These are phyloP conservation scores for Septoria petroselini DNA, from an alignment of 2,329 filamentous ascomycete genomes.

Conservation along the genomic window DNA sequence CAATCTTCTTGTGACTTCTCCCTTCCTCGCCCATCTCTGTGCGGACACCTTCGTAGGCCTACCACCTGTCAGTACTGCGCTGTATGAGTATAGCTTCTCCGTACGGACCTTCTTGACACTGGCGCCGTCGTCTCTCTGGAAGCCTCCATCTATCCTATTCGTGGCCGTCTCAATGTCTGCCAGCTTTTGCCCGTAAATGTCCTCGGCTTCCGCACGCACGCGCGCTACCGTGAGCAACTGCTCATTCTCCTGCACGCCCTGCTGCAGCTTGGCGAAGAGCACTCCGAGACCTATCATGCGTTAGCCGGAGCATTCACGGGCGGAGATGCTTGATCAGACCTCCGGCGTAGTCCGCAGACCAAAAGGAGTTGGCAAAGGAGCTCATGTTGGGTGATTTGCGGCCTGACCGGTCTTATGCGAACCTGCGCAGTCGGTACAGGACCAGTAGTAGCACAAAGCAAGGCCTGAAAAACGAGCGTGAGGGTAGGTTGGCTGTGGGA, in stretches of 20 bases:
- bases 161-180: constrained; percentile 77
- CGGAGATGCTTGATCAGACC: constrained; percentile 51
- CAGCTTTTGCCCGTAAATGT: constrained; percentile 77
- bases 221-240: constrained; percentile 88
- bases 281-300: constrained; percentile 67
- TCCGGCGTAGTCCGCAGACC: constrained; percentile 96
- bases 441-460: background rate
- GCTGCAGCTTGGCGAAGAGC: constrained; percentile 92
- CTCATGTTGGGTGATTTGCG: constrained; percentile 56
- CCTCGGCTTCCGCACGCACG: constrained; percentile 93
- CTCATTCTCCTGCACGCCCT: constrained; percentile 91
- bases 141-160: constrained; percentile 79
- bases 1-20: constrained; percentile 90
- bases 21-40: constrained; percentile 88
- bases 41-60: constrained; percentile 93
- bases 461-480: constrained; percentile 6
- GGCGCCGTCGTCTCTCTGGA: constrained; percentile 87
- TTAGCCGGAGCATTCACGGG: constrained; percentile 11
- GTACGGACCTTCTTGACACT: constrained; percentile 80
- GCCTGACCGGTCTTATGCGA: constrained; percentile 8
- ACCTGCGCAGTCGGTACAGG: constrained; percentile 10
- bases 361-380: constrained; percentile 92
- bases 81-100: background rate
- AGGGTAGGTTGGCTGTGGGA: background rate
- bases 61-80: constrained; percentile 18